Conservation (phyloP, 2,329 filamentous ascomycete genomes). For the Beauveria brongniartii region DNA sequence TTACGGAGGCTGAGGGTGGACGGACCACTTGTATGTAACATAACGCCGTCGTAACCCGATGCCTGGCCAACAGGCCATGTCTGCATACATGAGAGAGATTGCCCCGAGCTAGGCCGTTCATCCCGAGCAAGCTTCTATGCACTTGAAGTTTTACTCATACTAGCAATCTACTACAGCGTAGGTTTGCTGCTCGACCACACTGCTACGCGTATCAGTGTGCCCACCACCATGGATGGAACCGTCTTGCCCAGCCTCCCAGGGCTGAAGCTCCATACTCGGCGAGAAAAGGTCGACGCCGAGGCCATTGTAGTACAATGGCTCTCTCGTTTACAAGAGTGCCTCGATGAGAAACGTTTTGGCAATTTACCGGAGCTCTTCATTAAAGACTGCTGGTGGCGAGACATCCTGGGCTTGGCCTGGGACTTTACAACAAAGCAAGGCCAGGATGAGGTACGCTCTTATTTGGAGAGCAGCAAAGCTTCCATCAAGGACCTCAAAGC, state of each 20-base stretch:
- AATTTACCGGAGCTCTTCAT: slow-evolving; percentile 17
- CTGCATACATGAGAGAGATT: too few relatives aligned
- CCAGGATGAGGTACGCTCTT: slow-evolving; percentile 12
- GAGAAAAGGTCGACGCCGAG: neutral
- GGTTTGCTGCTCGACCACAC: too few relatives aligned
- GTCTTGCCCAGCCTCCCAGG: slow-evolving; percentile 1
- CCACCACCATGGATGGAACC: slow-evolving; percentile 5
- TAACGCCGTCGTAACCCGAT: slow-evolving; percentile 5
- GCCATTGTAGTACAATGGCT: neutral
- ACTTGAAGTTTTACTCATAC: neutral
- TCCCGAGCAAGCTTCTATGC: too few relatives aligned
- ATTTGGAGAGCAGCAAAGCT: neutral
- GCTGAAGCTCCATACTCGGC: neutral
- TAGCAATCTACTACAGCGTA: neutral
- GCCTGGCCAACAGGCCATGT: too few relatives aligned
- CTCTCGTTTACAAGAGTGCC: neutral
- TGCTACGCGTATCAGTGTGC: too few relatives aligned
- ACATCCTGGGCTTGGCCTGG: slow-evolving; percentile 21
- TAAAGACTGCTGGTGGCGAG: slow-evolving; percentile 21
- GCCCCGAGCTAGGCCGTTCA: too few relatives aligned
- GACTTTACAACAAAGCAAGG: slow-evolving; percentile 21
- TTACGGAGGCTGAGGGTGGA: too few relatives aligned
- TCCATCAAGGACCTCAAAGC: neutral
- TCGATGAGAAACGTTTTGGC: neutral
- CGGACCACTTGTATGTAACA: neutral